Evolutionary conservation across 1,284 basidiomycete genomes (phyloP).

Genomic region (Melampsora abietis-canadensis): DNA sequence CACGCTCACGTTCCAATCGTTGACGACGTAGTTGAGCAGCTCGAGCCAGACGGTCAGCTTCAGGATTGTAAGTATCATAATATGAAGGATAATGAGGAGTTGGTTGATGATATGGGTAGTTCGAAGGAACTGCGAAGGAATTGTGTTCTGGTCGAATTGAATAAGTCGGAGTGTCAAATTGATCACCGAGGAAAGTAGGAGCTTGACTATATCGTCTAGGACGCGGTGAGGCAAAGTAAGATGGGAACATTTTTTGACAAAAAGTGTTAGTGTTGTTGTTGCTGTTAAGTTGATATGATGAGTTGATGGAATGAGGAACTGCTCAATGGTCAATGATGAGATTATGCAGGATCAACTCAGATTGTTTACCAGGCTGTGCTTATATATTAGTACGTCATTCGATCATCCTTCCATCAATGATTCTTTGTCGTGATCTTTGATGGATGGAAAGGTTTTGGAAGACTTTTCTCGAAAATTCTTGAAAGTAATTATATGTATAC

Average conservation of each 20-base stretch:
- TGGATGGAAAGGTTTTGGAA: no score
- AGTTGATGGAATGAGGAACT: no score
- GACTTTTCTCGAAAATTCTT: no score
- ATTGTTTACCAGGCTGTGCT: no score
- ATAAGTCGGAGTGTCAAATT: neutral
- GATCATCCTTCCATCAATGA: no score
- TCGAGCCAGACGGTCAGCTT: neutral
- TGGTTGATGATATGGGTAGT: neutral
- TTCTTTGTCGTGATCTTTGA: no score
- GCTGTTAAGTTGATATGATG: no score
- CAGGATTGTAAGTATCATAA: neutral
- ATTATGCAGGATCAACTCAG: no score
- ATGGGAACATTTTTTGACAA: neutral
- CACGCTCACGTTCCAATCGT: conserved; percentile 12
- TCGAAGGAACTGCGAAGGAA: neutral
- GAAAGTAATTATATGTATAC: no score
- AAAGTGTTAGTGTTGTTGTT: no score
- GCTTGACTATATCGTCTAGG: neutral
- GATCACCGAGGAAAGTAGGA: neutral
- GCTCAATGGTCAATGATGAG: no score
- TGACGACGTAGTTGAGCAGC: conserved; percentile 1
- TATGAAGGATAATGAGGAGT: neutral
- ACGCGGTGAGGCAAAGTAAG: neutral
- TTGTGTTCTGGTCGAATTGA: neutral
- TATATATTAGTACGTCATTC: no score